phyloP scores from a whole-genome alignment of 75 land plant species.

The Pinus albicaulis region DNA sequence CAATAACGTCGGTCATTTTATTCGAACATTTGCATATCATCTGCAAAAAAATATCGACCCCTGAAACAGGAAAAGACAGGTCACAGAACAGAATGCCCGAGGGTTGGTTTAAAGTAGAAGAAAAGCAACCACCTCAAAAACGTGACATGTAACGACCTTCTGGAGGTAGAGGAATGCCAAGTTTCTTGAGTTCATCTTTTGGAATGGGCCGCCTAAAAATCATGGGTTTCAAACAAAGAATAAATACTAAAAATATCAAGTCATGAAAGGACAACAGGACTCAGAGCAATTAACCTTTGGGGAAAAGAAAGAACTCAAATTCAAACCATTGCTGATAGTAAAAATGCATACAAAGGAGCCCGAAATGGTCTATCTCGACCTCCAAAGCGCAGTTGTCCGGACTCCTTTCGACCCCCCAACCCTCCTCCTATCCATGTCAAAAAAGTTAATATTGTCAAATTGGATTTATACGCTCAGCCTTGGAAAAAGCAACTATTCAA shows the following conservation, averaged over 20 bases:
- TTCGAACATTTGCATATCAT: not conserved
- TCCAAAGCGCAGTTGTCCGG: conserved; percentile 99
- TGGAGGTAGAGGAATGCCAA: conserved; percentile 93
- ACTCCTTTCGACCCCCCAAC: conserved; percentile 94
- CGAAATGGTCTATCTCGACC: conserved; percentile 97
- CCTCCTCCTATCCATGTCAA: conserved; percentile 71
- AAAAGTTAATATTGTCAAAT: too few relatives aligned
- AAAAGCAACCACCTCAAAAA: conserved; percentile 49
- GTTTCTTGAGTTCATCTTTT: conserved; percentile 76
- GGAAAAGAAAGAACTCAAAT: conserved; percentile 1
- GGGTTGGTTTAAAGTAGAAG: not conserved
- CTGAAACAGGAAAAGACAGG: not conserved
- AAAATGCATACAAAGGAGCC: conserved; percentile 77
- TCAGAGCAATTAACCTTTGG: not conserved
- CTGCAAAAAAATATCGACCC: not conserved
- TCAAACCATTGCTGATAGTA: not conserved
- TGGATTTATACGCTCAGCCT: too few relatives aligned
- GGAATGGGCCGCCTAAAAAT: conserved; percentile 79
- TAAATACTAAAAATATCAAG: not conserved
- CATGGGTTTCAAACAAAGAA: not conserved
- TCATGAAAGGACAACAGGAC: not conserved
- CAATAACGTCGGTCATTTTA: not conserved
- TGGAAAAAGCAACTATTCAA: not conserved
- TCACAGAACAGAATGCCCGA: not conserved
- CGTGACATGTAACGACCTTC: conserved; percentile 90